These are phyloP conservation scores for Cephalotrichum gorgonifer DNA, from an alignment of 2,329 filamentous ascomycete genomes.

Conservation along the genomic window DNA sequence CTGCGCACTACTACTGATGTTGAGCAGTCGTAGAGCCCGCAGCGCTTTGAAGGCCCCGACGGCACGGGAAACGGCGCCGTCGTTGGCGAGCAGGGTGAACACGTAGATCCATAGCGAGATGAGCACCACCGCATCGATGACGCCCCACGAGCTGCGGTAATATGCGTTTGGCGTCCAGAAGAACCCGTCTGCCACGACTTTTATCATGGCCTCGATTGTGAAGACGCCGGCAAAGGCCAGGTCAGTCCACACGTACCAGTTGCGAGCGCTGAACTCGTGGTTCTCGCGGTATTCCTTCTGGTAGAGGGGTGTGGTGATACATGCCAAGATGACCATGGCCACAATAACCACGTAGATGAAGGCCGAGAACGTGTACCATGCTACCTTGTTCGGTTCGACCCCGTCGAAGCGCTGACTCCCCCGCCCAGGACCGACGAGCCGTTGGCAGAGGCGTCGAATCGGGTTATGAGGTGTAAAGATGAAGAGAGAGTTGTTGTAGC, in stretches of 20 bases:
- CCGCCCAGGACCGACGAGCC: constrained; percentile 81
- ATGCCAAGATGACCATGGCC: constrained; percentile 94
- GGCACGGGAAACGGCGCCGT: constrained; percentile 77
- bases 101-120: constrained; percentile 95
- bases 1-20: constrained; percentile 89
- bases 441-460: constrained; percentile 74
- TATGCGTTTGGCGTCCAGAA: constrained; percentile 97
- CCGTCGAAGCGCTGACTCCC: constrained; percentile 83
- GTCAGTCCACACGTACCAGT: constrained; percentile 96
- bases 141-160: constrained; percentile 90
- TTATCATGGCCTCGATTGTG: constrained; percentile 76
- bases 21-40: constrained; percentile 79
- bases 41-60: constrained; percentile 96
- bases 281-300: constrained; percentile 74
- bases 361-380: constrained; percentile 90
- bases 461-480: constrained; percentile 72
- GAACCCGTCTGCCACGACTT: constrained; percentile 88
- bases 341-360: constrained; percentile 92
- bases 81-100: constrained; percentile 66
- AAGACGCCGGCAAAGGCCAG: constrained; percentile 83
- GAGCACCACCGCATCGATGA: constrained; percentile 86
- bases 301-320: constrained; percentile 87
- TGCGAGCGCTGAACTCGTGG: constrained; percentile 50
- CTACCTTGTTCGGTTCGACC: constrained; percentile 73
- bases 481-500: constrained; percentile 86